Conservation (phyloP, 495 filamentous ascomycete species). For the Arthonia radiata region DNA sequence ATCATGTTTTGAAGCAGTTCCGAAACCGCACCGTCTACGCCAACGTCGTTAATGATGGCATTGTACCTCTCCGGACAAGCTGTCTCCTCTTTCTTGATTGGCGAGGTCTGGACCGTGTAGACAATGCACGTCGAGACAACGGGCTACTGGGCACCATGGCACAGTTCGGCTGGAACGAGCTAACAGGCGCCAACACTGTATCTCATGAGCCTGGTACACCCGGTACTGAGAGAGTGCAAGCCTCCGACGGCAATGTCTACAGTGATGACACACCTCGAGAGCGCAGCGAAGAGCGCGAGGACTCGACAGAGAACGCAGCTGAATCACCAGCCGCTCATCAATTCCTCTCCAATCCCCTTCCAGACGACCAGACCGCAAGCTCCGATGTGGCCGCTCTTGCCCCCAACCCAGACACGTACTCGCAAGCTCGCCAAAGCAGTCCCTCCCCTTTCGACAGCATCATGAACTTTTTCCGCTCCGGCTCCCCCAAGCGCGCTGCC, state of each 20-base stretch:
- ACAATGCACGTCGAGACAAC: constrained; percentile 82
- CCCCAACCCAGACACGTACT: no score
- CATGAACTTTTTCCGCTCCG: constrained; percentile 12
- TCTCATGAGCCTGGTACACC: constrained; percentile 17
- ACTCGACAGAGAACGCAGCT: no score
- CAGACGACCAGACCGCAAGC: no score
- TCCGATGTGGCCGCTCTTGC: no score
- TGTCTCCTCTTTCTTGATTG: constrained; percentile 94
- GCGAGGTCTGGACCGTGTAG: constrained; percentile 75
- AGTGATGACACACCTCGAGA: no score
- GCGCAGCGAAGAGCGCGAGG: no score
- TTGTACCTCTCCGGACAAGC: constrained; percentile 82
- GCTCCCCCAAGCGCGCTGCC: constrained; percentile 3
- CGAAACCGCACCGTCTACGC: constrained; percentile 83
- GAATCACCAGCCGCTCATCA: no score
- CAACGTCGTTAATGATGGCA: constrained; percentile 96
- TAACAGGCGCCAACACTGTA: constrained; percentile 57
- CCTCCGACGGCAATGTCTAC: constrained; percentile 9
- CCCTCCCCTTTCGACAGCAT: constrained; percentile 10
- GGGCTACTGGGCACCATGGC: constrained; percentile 78
- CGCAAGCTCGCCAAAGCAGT: no score
- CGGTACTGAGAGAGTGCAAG: constrained; percentile 9
- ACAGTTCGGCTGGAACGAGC: constrained; percentile 81
- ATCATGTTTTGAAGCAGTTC: constrained; percentile 65
- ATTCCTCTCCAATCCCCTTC: no score